Evolutionary conservation across 75 land plant genomes (phyloP), one percentile per base, ranked within the genome.

Genomic region (Sequoiadendron giganteum): DNA sequence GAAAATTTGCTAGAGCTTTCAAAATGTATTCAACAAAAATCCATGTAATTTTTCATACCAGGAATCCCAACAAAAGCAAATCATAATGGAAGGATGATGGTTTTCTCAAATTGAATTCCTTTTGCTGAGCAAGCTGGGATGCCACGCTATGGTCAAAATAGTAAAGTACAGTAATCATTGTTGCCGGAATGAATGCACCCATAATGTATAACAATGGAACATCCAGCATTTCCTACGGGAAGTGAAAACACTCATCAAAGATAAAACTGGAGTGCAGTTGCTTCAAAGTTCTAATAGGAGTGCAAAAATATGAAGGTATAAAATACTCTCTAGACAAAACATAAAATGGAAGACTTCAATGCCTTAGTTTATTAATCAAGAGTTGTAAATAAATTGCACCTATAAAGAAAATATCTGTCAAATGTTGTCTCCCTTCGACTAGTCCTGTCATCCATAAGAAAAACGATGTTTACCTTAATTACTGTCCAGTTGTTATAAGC

Each of bases 141-240:
- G 99, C 98, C 28, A 97, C 99, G 89, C 96, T 96, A 87, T 97
- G 99, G 87, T 97, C 99, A 87, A 97, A 97, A 84, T 93, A 96
- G 88, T 96, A 96, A 34, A 97, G 95, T 58, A 96, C 95, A 32
- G 98, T 95, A 84, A 97, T 94, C 98, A 97, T 97, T 0, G 94
- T 93, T 8, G 99, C 99, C 7, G 99, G 99, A 86, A 97, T 92
- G 47, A 97, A 91, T 48, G 99, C 99, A 87, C 93, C 95, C 16
- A 96, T 84, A 38, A 97, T 96, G 85, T 95, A 94, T 28, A 92
- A 1, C 11, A 91, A 54, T 25, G 99, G 99, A 61, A 97, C 95
- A 76, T 94, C 70, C 68, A 91, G 54, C 97, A 97, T 96, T 25
- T 95, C 96, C 99, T 96, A 52, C 28, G 5, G 47, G 36, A 30